Evolutionary conservation across 140 eudicot species (phyloP), one percentile per base, ranked within the genome.

Genomic region (Anethum foeniculum): DNA sequence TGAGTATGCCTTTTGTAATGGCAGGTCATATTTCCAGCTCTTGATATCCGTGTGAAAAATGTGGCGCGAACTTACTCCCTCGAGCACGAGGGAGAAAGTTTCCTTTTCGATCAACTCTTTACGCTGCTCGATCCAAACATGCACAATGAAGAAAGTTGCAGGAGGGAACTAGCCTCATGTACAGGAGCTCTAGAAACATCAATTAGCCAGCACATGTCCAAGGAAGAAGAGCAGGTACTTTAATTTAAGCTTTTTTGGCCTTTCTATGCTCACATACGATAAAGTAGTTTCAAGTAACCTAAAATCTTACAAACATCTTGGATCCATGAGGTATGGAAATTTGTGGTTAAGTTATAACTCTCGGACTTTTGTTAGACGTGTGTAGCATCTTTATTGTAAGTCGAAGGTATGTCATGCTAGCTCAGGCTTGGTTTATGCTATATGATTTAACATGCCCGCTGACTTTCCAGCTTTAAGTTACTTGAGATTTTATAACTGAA

Each of bases 171-270:
- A 47, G 79, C 79, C 28, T 75, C 79, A 48, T 75, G 79, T 28
- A 91, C 97, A 25, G 97, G 97, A 69, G 99, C 99, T 38, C 97
- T 95, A 71, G 93, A 86, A 84, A 95, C 99, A 80, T 95, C 99
- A 80, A 95, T 95, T 77, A 88, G 92, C 81, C 99, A 95, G 85
- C 99, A 95, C 92, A 92, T 95, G 99, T 92, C 96, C 81, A 95
- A 95, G 87, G 99, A 95, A 84, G 99, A 95, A 81, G 97, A 95
- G 82, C 99, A 95, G 96, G 99, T 95, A 71, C 77, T 2, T 62
- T 10, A 23, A n/a, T 60, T n/a, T 60, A 2, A 23, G 0, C 60
- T 6, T 11, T 25, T 44, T 75, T 46, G 12, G 8, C 27, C 52
- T 38, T n/a, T n/a, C 11, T 28, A 46, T 27, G 18, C 25, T n/a